Conservation (phyloP, 768 basidiomycete genomes). For the Cystobasidium ongulense region DNA sequence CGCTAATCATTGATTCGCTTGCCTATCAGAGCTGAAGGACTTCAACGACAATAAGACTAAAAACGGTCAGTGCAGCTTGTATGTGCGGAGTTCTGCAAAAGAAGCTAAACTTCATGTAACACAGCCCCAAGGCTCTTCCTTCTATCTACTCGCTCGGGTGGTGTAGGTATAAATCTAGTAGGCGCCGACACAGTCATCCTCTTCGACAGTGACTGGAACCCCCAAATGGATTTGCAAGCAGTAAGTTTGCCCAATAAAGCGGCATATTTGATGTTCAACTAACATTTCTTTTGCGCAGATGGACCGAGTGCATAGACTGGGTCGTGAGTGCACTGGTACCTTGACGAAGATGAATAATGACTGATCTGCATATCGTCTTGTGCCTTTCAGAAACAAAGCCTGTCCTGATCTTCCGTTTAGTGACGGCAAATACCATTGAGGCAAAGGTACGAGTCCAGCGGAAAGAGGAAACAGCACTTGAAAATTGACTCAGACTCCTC, state of each 20-base stretch:
- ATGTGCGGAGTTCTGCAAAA: neutral
- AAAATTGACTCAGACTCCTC: neutral
- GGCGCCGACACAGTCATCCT: constrained; percentile 88
- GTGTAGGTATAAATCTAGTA: constrained; percentile 68
- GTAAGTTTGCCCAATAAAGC: constrained; percentile 47
- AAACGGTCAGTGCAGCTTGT: constrained; percentile 46
- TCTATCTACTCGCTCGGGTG: constrained; percentile 69
- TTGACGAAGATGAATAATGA: constrained; percentile 52
- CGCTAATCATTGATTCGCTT: constrained; percentile 65
- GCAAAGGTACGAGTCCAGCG: constrained; percentile 60
- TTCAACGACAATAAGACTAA: constrained; percentile 64
- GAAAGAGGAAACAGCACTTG: neutral
- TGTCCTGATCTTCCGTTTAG: constrained; percentile 68
- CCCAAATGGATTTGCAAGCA: constrained; percentile 93
- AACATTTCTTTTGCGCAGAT: constrained; percentile 18
- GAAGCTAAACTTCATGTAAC: neutral
- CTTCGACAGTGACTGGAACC: constrained; percentile 84
- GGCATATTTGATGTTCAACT: neutral
- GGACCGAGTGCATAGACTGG: constrained; percentile 91
- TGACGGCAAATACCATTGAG: constrained; percentile 82
- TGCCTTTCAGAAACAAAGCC: constrained; percentile 4
- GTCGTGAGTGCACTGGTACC: constrained; percentile 58
- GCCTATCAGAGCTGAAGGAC: constrained; percentile 62
- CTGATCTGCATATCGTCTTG: neutral
- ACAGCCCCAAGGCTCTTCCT: constrained; percentile 54